Evolutionary conservation across 352 stramenopile species (phyloP).

Genomic region (Pythium oligandrum): DNA sequence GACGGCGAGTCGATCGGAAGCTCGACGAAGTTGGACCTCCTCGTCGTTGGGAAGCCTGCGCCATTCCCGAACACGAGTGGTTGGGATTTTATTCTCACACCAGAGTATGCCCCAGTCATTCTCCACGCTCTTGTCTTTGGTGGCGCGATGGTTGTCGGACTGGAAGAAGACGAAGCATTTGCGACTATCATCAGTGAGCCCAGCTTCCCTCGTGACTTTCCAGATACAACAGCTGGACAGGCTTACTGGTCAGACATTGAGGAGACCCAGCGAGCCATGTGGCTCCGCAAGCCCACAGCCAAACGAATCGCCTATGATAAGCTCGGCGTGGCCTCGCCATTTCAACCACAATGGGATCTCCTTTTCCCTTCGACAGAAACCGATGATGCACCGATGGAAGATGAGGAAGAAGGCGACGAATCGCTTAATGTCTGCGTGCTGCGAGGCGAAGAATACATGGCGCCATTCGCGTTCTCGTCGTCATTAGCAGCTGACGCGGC

Average conservation of each 20-base stretch:
- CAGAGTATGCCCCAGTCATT: constrained; percentile 35
- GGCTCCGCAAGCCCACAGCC: constrained; percentile 54
- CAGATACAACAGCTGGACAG: constrained; percentile 51
- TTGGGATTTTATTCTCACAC: constrained; percentile 60
- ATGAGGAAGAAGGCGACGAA: not conserved
- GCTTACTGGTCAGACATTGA: constrained; percentile 48
- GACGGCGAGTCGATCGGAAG: not conserved
- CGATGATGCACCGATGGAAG: not conserved
- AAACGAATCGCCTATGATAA: constrained; percentile 69
- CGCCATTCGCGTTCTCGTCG: constrained; percentile 59
- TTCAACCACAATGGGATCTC: constrained; percentile 50
- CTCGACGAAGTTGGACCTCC: constrained; percentile 24
- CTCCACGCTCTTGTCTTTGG: constrained; percentile 63
- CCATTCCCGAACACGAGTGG: constrained; percentile 47
- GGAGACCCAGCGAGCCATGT: constrained; percentile 12
- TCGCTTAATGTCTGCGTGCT: constrained; percentile 36
- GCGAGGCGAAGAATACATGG: constrained; percentile 58
- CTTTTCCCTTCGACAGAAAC: constrained; percentile 28
- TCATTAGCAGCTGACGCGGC: constrained; percentile 1
- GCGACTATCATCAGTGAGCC: constrained; percentile 37
- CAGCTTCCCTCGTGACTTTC: constrained; percentile 79
- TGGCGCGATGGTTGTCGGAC: constrained; percentile 61
- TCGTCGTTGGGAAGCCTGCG: constrained; percentile 34
- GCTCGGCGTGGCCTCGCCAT: constrained; percentile 47
- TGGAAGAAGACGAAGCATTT: constrained; percentile 64